Evolutionary conservation across 768 basidiomycete genomes (phyloP).

Genomic region (Rubroboletus satanas): DNA sequence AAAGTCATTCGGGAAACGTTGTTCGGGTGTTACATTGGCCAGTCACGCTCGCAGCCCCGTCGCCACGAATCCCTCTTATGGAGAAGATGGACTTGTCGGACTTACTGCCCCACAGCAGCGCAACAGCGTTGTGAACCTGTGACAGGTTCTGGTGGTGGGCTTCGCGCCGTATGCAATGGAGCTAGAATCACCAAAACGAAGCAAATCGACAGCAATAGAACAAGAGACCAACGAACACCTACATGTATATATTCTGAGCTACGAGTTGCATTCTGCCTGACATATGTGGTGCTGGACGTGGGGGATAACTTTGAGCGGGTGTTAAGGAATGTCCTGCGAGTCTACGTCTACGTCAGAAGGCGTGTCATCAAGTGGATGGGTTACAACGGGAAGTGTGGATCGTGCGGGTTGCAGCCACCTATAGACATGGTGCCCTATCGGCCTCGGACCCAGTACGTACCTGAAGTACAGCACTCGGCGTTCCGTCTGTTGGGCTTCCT

Average conservation of each 20-base stretch:
- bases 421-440: not conserved
- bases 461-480: not conserved
- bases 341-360: not conserved
- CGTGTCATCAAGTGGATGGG: not conserved
- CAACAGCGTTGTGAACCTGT: not conserved
- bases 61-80: not conserved
- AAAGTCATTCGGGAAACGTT: not conserved
- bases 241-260: not conserved
- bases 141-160: not conserved
- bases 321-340: not conserved
- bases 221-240: not conserved
- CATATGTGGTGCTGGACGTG: not conserved
- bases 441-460: not conserved
- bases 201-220: not conserved
- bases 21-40: not conserved
- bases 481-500: not conserved
- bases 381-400: not conserved
- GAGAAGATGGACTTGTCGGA: not conserved
- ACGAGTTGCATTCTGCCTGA: not conserved
- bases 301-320: not conserved
- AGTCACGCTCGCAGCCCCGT: not conserved
- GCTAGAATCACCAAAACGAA: not conserved
- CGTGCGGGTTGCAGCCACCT: not conserved
- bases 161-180: not conserved
- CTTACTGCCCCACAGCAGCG: not conserved